Evolutionary conservation across 1,284 basidiomycete genomes (phyloP).

Genomic region (Malassezia globosa): DNA sequence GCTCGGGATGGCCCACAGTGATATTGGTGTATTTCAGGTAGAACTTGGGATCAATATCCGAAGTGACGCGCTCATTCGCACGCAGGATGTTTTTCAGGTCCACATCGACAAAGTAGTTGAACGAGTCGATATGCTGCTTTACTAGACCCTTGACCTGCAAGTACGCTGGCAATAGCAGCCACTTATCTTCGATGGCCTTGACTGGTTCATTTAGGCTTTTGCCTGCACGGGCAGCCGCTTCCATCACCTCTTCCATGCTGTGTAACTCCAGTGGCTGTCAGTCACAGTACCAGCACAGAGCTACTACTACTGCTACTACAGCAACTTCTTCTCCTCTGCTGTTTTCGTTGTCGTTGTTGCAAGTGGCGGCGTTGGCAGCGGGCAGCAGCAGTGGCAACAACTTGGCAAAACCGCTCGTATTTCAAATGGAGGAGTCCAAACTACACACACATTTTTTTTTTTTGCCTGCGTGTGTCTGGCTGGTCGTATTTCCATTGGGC

Average conservation of each 20-base stretch:
- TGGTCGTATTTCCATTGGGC: too few relatives aligned
- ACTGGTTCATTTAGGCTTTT: conserved; percentile 50
- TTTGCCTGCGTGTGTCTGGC: too few relatives aligned
- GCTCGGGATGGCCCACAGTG: conserved; percentile 62
- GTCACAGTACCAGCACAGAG: too few relatives aligned
- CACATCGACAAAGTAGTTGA: conserved; percentile 97
- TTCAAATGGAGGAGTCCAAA: too few relatives aligned
- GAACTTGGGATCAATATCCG: conserved; percentile 92
- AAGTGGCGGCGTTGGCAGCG: too few relatives aligned
- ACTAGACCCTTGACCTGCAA: conserved; percentile 46
- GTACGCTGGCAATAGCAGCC: conserved; percentile 45
- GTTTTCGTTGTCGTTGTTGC: too few relatives aligned
- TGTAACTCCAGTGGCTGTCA: too few relatives aligned
- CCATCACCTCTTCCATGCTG: conserved; percentile 10
- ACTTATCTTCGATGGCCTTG: conserved; percentile 51
- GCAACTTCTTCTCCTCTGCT: too few relatives aligned
- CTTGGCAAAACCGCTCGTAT: too few relatives aligned
- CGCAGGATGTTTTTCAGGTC: conserved; percentile 65
- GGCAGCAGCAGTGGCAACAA: too few relatives aligned
- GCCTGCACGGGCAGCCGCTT: conserved; percentile 20
- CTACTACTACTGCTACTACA: too few relatives aligned
- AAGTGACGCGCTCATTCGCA: conserved; percentile 50
- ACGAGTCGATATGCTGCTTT: conserved; percentile 98
- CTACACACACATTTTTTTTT: too few relatives aligned
- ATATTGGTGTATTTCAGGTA: conserved; percentile 97